Base-by-base conservation (phyloP, 2,329 filamentous ascomycete species). In the Aspergillus fischeri region DNA sequence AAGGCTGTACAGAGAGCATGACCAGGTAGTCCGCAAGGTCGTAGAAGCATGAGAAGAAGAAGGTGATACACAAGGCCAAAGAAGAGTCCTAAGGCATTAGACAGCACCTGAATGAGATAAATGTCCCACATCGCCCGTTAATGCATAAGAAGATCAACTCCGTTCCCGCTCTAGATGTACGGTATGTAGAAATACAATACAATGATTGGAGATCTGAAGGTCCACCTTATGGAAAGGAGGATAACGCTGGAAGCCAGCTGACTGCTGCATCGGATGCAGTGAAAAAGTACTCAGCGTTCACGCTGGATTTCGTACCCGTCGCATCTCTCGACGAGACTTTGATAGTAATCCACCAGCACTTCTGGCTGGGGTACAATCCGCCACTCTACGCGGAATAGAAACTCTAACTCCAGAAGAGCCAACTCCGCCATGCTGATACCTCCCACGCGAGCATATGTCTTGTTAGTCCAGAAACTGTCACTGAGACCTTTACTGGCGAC, bases 401-500 rank as follows among this genome's bases (percentile, higher is more conserved):
- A 96, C 68, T 99, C 94, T 29, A 99, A 81, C 73, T 99, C 94
- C 9, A 99, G 79, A 56, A 97, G 80, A 57, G 94, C 95, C 62
- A 99, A 78, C 74, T 99, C 94, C 51, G 89, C 86, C 41, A 97
- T 82, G 63, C 91, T 92, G 51, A 99, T 92, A 61, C 94, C 94
- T 4, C 94, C 94, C 0, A 99, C 92, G 55, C 91, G 84, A 41
- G 94, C 92, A 72, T 99, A 99, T 0, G 93, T 96, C 28, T 91
- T 91, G 75, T 99, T 99, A 61, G 96, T 97, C 92, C 94, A 97
- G 73, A 99, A 99, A 29, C 90, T 92, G 73, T 99, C 94, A 32
- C 92, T 97, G 11, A 99, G 82, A 0, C 94, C 94, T 75, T 99
- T 99, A 56, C 92, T 91, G 6, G 93, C 94, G 4, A 99, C 94